Base-by-base conservation (phyloP, 768 basidiomycete species). In the Boletus rubropictus region DNA sequence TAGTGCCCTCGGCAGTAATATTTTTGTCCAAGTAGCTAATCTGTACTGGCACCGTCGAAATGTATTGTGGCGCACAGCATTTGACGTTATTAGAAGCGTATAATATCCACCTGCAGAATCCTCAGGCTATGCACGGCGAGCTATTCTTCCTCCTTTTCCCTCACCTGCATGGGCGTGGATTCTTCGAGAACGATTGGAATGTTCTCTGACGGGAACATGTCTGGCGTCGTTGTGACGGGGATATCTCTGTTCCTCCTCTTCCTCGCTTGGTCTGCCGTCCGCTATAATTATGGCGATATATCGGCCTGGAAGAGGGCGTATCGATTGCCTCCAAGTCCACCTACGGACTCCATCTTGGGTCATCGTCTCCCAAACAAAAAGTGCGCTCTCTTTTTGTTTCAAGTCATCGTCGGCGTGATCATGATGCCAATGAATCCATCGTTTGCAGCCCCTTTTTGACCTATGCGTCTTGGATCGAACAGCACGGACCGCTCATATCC, bases 401-500 rank as follows among this genome's bases (percentile, higher is more conserved):
- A 2, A 8, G 4, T 28, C 21, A 20, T 31, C 7, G 2, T 11
- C 7, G 8, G 9, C 1, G 9, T 11, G 22, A 11, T 46, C 22
- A 11, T 7, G 3, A 15, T 35, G 15, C 20, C 6, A 22, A 29
- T 7, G 21, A 12, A 10, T 12, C 27, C 5, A 48, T 29, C 17
- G 6, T 33, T 28, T 5, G n/a, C 22, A 57, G 52, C 1, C 22
- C 44, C 1, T 56, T 46, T 28, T 42, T 58, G 14, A 28, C 10
- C 5, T 73, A 76, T 40, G 73, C 76, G 37, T 69, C 76, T 54
- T 79, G 79, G 75, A 77, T 75, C 2, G 69, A 79, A 50, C 60
- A 72, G 49, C 78, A 80, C 49, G 81, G 82, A 0, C 80, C 81
- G 0, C 65, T 82, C 2, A 76, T 80, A 50, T 71, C 75, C 0